Evolutionary conservation across 495 filamentous ascomycete genomes (phyloP), one percentile per base, ranked within the genome.

Genomic region (Cenococcum geophilum): DNA sequence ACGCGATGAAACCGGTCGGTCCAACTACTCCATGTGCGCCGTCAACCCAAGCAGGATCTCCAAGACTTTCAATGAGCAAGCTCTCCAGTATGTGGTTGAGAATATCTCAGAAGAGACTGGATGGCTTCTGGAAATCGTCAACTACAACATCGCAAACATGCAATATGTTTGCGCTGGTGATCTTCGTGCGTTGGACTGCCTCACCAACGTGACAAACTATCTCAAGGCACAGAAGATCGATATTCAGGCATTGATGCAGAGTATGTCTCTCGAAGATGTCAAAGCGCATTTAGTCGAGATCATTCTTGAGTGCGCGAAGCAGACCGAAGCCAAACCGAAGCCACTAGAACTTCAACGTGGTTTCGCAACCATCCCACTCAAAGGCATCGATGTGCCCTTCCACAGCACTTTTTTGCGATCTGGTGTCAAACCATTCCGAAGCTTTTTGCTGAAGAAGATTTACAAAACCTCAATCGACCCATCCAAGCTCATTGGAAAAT

Each of bases 81-180:
- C 93, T 18, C 79, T 98, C 59, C 92, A 95, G 68, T 97, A 95
- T 69, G 89, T 97, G 21, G 91, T 97, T 50, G 89, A 87, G 77
- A 92, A 87, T 76, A 90, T 98, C 57, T 79, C 91, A 5, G 91
- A 95, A 71, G 86, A 88, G 72, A 97, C 95, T 5, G 86, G 84
- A 59, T 97, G 93, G 93, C 81, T 98, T 6, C 76, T 98, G 57
- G 93, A 98, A 75, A 96, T 98, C 74, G 93, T 98, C 82, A 98
- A 98, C 76, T 93, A 89, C 81, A 98, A 98, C 76, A 89, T 98
- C 65, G 88, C 91, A 69, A 97, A 98, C 78, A 87, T 89, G 89
- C 93, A 98, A 74, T 98, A 98, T 72, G 93, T 98, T 64, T 95
- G 90, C 69, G 93, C 93, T 68, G 93, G 93, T 75, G 93, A 98